These are phyloP conservation scores for Pichia phayaonensis DNA, from an alignment of 805 yeast species.

Conservation along the genomic window DNA sequence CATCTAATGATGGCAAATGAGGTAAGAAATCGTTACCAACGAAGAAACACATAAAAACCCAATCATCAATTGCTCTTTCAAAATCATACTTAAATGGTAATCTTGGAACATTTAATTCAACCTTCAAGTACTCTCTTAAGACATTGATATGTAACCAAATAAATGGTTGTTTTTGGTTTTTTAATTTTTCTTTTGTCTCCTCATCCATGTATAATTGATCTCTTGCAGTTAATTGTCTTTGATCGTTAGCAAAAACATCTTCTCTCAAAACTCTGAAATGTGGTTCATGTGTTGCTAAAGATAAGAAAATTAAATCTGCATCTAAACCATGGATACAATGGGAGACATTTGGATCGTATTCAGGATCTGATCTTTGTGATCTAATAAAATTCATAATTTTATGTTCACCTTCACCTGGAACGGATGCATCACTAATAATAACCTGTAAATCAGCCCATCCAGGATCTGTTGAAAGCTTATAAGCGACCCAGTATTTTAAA, in stretches of 20 bases:
- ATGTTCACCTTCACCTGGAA: constrained; percentile 99
- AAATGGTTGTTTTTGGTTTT: constrained; percentile 67
- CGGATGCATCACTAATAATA: constrained; percentile 89
- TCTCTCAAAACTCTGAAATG: constrained; percentile 91
- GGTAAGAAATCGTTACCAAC: constrained; percentile 98
- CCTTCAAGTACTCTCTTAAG: constrained; percentile 77
- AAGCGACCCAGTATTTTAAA: constrained; percentile 86
- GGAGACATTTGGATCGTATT: constrained; percentile 85
- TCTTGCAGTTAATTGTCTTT: constrained; percentile 36
- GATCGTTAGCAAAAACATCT: constrained; percentile 86
- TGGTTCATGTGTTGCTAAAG: constrained; percentile 96
- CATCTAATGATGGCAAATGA: constrained; percentile 89
- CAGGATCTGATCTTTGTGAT: constrained; percentile 78
- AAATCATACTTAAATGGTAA: constrained; percentile 71
- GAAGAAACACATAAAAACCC: constrained; percentile 98
- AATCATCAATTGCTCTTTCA: constrained; percentile 95
- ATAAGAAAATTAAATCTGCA: constrained; percentile 94
- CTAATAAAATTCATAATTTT: constrained; percentile 95
- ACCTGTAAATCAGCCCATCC: constrained; percentile 90
- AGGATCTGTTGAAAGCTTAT: constrained; percentile 80
- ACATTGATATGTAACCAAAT: constrained; percentile 89
- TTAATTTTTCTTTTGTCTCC: constrained; percentile 40
- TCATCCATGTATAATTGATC: constrained; percentile 54
- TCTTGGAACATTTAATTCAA: constrained; percentile 68
- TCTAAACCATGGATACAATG: constrained; percentile 97